Percentiles rank a stretch among this genome's conserved stretches.
phyloP scores from a whole-genome alignment of 371 early-diverging fungal species.

The Mortierella sp. region DNA sequence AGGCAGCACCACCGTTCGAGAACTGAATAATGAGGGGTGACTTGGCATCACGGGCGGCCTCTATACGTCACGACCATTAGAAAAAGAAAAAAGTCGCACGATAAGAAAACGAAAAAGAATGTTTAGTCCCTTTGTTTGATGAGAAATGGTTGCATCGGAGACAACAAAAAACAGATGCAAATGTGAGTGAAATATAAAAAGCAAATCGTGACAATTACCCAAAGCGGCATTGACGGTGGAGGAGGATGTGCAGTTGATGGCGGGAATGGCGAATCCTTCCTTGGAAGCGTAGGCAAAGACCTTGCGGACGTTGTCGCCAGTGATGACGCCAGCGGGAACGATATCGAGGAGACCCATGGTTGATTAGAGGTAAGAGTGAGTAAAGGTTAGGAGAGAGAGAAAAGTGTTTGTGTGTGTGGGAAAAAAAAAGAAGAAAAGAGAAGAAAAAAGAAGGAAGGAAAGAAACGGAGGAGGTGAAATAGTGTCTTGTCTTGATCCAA shows the following conservation, averaged over 20 bases:
- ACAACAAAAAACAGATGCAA: background rate
- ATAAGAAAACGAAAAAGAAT: background rate
- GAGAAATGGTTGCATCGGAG: background rate
- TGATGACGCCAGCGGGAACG: conserved; percentile 91
- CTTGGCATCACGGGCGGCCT: conserved; percentile 92
- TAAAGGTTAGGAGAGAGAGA: background rate
- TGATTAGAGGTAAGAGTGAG: conserved; percentile 14
- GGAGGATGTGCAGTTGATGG: conserved; percentile 94
- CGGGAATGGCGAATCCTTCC: conserved; percentile 91
- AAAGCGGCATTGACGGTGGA: conserved; percentile 92
- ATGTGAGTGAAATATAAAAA: background rate
- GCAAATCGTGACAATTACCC: conserved; percentile 31
- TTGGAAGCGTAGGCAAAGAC: conserved; percentile 86
- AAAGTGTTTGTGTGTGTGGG: conserved; percentile 10
- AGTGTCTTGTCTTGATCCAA: background rate
- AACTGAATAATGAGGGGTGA: conserved; percentile 93
- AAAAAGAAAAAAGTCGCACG: conserved; percentile 4
- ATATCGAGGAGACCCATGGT: conserved; percentile 84
- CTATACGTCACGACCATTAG: conserved; percentile 33
- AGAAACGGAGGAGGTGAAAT: background rate
- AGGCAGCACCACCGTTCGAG: conserved; percentile 92
- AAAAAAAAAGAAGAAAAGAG: conserved; percentile 26
- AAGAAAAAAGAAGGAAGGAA: conserved; percentile 8
- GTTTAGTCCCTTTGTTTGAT: background rate
- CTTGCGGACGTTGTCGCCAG: conserved; percentile 90